These are phyloP conservation scores for Stereocaulon alpinum DNA, from an alignment of 495 filamentous ascomycete genomes.

Conservation along the genomic window DNA sequence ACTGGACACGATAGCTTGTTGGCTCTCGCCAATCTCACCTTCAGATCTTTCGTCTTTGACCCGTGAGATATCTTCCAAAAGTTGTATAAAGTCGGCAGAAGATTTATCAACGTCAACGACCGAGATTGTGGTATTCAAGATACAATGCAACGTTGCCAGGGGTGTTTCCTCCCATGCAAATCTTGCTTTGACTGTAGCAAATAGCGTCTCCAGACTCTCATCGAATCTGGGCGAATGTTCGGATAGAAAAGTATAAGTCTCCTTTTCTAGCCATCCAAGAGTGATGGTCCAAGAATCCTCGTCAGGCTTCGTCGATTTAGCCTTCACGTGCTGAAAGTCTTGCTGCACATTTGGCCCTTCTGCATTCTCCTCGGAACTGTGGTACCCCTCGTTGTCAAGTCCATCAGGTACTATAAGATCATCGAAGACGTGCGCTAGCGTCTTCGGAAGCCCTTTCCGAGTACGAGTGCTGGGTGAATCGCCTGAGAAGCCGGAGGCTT, in stretches of 20 bases:
- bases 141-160: constrained; percentile 7
- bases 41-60: not conserved
- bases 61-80: constrained; percentile 1
- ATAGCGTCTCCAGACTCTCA: constrained; percentile 5
- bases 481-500: not conserved
- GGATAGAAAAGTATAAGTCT: not conserved
- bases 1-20: not conserved
- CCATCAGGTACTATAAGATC: constrained; percentile 30
- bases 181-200: not conserved
- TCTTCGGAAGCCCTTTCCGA: constrained; percentile 2
- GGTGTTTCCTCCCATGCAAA: not conserved
- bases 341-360: not conserved
- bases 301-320: not conserved
- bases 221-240: not conserved
- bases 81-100: not conserved
- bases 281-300: constrained; percentile 13
- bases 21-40: not conserved
- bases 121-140: not conserved
- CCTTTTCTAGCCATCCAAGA: constrained; percentile 18
- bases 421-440: constrained; percentile 18
- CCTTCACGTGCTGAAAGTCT: not conserved
- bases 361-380: not conserved
- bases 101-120: constrained; percentile 15
- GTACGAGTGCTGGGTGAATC: constrained; percentile 1
- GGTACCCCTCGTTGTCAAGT: constrained; percentile 9